These are phyloP conservation scores for Saccharomyces kudriavzevii DNA, from an alignment of 805 yeast species.

Conservation along the genomic window DNA sequence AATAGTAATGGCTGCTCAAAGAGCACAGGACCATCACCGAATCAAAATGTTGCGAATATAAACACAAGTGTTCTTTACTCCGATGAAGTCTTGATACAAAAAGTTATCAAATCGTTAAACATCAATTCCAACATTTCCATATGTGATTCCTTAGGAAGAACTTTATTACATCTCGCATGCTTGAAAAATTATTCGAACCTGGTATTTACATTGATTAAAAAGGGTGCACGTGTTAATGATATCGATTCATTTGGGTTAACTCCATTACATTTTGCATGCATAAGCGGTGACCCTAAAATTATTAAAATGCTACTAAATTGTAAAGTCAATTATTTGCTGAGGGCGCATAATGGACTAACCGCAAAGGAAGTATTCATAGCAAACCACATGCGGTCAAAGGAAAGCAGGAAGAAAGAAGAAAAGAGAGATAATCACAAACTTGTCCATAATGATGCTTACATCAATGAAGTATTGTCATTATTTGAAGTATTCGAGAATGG, in stretches of 20 bases:
- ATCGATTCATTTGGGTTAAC: constrained; percentile 77
- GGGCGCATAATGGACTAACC: constrained; percentile 43
- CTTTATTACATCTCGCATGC: constrained; percentile 79
- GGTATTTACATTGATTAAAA: constrained; percentile 53
- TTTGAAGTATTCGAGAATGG: constrained; percentile 15
- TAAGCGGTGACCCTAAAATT: constrained; percentile 62
- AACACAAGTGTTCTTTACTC: constrained; percentile 7
- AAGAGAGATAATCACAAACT: not conserved
- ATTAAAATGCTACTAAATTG: constrained; percentile 55
- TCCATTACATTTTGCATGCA: constrained; percentile 79
- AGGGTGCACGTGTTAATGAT: constrained; percentile 59
- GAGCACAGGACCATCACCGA: not conserved
- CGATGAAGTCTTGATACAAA: constrained; percentile 36
- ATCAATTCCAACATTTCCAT: constrained; percentile 73
- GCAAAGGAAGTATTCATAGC: constrained; percentile 29
- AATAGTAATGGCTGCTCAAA: constrained; percentile 1
- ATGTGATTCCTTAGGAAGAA: constrained; percentile 77
- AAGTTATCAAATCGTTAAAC: constrained; percentile 60
- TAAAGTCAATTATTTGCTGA: constrained; percentile 50
- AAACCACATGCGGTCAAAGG: constrained; percentile 26
- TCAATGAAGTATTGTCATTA: constrained; percentile 28
- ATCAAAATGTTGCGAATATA: not conserved
- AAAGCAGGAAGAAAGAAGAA: not conserved
- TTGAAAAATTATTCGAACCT: constrained; percentile 62
- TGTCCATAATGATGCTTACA: constrained; percentile 20